These are phyloP conservation scores for Casuarina glauca DNA, from an alignment of 306 rosid species.

Conservation along the genomic window DNA sequence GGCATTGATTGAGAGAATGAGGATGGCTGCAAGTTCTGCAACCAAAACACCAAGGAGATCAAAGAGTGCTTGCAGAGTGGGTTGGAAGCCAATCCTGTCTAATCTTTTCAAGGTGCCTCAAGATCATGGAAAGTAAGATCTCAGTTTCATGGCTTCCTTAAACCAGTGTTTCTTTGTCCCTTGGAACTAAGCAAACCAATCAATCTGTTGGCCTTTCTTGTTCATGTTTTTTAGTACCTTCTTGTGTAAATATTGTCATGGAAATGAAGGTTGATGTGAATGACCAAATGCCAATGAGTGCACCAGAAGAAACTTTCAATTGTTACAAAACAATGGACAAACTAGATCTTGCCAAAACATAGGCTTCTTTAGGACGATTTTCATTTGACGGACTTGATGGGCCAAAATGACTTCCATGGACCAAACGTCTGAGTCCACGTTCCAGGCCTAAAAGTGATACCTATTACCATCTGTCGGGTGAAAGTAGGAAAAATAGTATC, in stretches of 20 bases:
- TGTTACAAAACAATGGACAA: too few species aligned
- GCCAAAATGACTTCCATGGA: too few species aligned
- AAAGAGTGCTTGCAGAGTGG: slow-evolving; percentile 38
- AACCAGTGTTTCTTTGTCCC: neutral
- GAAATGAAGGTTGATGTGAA: neutral
- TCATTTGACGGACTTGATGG: too few species aligned
- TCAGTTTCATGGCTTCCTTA: neutral
- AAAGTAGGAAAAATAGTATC: too few species aligned
- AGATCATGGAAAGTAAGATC: slow-evolving; percentile 2
- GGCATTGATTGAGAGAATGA: slow-evolving; percentile 68
- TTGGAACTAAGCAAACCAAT: too few species aligned
- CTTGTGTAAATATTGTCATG: neutral
- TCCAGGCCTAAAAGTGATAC: too few species aligned
- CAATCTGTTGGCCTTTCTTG: neutral
- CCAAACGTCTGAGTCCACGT: too few species aligned
- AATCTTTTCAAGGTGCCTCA: slow-evolving; percentile 3
- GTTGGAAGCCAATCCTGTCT: slow-evolving; percentile 45
- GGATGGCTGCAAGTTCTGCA: slow-evolving; percentile 56
- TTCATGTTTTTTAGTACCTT: neutral
- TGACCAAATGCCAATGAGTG: neutral
- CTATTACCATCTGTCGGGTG: too few species aligned
- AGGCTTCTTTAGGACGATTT: too few species aligned
- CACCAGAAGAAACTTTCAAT: too few species aligned
- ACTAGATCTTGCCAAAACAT: too few species aligned
- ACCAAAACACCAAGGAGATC: slow-evolving; percentile 41